Conservation (phyloP, 768 basidiomycete species). For the Agaricus blazei region DNA sequence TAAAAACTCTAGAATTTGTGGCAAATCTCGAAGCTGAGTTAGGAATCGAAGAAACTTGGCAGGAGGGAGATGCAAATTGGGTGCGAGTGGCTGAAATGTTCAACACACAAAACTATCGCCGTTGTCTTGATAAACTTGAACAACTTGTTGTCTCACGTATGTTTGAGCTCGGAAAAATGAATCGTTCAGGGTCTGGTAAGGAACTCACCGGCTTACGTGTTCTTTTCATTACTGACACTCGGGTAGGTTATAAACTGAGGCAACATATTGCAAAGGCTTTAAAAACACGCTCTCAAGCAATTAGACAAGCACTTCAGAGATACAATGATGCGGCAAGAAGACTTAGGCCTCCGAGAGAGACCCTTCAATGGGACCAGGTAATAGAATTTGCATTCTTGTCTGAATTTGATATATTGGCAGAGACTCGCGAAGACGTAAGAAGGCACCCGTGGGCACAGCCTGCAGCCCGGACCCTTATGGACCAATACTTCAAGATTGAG, state of each 20-base stretch:
- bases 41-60: constrained; percentile 13
- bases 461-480: neutral
- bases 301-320: neutral
- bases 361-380: constrained; percentile 3
- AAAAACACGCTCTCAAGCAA: constrained; percentile 1
- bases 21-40: constrained; percentile 14
- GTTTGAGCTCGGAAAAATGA: constrained; percentile 23
- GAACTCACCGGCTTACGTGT: neutral
- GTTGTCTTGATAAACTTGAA: constrained; percentile 18
- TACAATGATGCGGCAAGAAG: constrained; percentile 4
- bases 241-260: too few species aligned
- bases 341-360: neutral
- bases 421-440: constrained; percentile 1
- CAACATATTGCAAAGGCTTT: too few species aligned
- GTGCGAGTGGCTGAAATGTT: neutral
- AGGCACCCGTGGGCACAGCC: neutral
- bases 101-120: constrained; percentile 3
- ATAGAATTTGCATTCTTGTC: constrained; percentile 8
- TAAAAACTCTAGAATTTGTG: neutral
- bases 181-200: constrained; percentile 22
- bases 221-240: too few species aligned
- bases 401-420: constrained; percentile 3
- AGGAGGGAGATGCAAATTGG: constrained; percentile 6
- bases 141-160: constrained; percentile 15
- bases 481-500: constrained; percentile 3